Evolutionary conservation across 2,329 filamentous ascomycete species (phyloP).

Genomic region (Aspergillus tamarii): DNA sequence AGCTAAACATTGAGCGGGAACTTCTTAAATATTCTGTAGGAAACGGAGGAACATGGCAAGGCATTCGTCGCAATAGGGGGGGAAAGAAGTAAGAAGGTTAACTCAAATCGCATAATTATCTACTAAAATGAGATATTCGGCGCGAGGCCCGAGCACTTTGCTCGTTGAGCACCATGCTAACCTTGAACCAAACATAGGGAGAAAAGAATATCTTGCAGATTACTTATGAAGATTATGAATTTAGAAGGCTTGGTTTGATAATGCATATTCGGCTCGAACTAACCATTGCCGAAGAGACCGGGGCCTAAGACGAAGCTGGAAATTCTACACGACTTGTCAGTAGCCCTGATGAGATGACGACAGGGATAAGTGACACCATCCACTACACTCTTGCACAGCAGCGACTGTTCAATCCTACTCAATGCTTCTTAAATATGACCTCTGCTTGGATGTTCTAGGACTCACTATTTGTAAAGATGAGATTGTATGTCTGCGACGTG

Average conservation of each 20-base stretch:
- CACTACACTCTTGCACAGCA: neutral
- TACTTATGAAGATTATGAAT: neutral
- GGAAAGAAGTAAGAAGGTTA: neutral
- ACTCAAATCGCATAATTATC: neutral
- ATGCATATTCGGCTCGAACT: neutral
- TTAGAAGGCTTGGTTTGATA: neutral
- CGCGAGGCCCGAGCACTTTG: neutral
- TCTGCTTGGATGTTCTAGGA: neutral
- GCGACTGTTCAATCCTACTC: neutral
- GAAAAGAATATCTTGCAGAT: neutral
- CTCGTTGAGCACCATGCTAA: too few species aligned
- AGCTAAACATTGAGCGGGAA: neutral
- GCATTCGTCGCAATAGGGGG: neutral
- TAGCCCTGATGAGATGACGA: neutral
- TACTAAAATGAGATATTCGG: neutral
- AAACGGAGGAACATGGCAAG: neutral
- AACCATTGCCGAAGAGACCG: neutral
- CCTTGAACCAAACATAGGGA: neutral
- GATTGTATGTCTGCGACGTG: neutral
- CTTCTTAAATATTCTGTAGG: neutral
- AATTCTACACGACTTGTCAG: neutral
- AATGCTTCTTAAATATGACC: too few species aligned
- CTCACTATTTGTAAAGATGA: neutral
- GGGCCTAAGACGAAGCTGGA: neutral
- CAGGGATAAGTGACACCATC: slow-evolving; percentile 1